Evolutionary conservation across 495 filamentous ascomycete species (phyloP), one percentile per base, ranked within the genome.

Genomic region (Penicillium paradoxum): DNA sequence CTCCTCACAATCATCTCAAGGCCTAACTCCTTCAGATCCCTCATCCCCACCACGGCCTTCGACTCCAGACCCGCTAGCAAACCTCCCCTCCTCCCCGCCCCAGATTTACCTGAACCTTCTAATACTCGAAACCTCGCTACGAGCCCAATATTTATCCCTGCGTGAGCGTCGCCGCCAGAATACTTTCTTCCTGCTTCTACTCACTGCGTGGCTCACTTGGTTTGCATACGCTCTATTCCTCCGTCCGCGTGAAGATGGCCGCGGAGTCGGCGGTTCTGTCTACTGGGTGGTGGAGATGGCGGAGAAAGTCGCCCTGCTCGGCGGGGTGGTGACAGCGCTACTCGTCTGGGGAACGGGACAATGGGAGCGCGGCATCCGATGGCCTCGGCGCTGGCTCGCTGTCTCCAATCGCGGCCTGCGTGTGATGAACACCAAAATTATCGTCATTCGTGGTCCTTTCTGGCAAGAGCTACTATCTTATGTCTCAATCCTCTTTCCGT

Each of bases 91-190:
- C 54, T 90, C 91, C 25, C 92, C 88, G 65, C 89, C 89, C n/a
- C 95, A 97, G 73, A 96, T 97, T 62, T 99, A 97, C 74, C 81
- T 97, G 59, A 99, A 99, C 67, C 87, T 99, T 33, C 78, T 99
- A 46, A 92, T 99, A 60, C 86, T 99, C 65, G 93, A 99, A 70
- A 90, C 90, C 43, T 95, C 90, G 13, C 77, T 99, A 21, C 91
- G 93, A 38, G 84, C 87, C 17, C 93, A 99, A 63, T 97, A 95
- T 69, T 81, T 99, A 45, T 83, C 88, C 49, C 79, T 97, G 41
- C 89, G 90, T 19, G 85, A 90, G 42, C 87, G 95, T 38, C 82
- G 92, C 32, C 84, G 93, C 5, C 90, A 96, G 60, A 91, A 97
- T 65, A 93, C 90, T n/a, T 95, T 96, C 72, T 95, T 97, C 69